Conservation (phyloP, 495 filamentous ascomycete species). For the Neurospora sp. region DNA sequence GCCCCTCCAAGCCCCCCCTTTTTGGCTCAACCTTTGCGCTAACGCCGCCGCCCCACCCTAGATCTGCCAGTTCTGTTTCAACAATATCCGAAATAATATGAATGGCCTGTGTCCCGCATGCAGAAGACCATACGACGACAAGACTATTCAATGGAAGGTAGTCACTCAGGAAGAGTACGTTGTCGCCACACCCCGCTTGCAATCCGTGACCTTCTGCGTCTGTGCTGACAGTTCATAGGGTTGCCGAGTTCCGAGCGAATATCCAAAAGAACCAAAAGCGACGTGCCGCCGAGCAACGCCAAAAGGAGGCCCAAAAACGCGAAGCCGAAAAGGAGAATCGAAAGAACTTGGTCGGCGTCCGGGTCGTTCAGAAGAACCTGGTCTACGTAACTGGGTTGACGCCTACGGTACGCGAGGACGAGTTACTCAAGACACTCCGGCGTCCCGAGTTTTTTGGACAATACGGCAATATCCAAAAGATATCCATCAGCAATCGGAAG, state of each 20-base stretch:
- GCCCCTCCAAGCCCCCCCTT: constrained; percentile 2
- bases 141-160: constrained; percentile 90
- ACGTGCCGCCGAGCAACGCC: constrained; percentile 70
- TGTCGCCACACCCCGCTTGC: neutral
- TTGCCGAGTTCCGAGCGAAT: constrained; percentile 67
- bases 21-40: constrained; percentile 7
- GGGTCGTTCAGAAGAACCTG: constrained; percentile 95
- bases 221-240: constrained; percentile 27
- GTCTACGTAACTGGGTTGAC: constrained; percentile 96
- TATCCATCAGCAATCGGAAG: constrained; percentile 94
- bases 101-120: constrained; percentile 95
- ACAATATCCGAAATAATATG: constrained; percentile 94
- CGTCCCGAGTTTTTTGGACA: constrained; percentile 92
- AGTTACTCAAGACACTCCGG: constrained; percentile 75
- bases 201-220: neutral
- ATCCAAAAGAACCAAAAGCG: constrained; percentile 84
- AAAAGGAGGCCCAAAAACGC: constrained; percentile 90
- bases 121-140: constrained; percentile 87
- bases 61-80: constrained; percentile 99
- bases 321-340: constrained; percentile 91
- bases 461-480: constrained; percentile 97
- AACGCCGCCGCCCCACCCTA: constrained; percentile 23
- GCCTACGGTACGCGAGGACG: constrained; percentile 83
- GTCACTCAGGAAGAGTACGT: constrained; percentile 87
- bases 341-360: constrained; percentile 87